Percentiles rank a stretch among this genome's conserved stretches.
These are phyloP conservation scores for Coemansia guatemalensis DNA, from an alignment of 192 early-diverging fungal genomes.

Conservation along the genomic window DNA sequence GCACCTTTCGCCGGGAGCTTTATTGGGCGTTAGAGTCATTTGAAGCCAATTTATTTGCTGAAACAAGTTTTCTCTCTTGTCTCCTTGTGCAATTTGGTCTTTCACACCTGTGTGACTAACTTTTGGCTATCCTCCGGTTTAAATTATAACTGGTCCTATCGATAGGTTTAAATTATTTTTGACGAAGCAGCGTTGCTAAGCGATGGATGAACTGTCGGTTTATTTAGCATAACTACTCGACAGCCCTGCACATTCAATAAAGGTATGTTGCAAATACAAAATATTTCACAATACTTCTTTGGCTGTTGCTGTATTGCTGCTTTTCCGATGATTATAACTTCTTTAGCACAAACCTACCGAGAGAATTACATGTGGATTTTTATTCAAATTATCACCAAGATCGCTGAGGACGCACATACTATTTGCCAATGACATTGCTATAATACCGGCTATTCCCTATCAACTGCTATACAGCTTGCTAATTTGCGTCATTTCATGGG, in stretches of 20 bases:
- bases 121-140: too few species aligned
- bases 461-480: neutral
- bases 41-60: constrained; percentile 43
- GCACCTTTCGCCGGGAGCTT: constrained; percentile 52
- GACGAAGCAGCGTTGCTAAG: too few species aligned
- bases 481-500: neutral
- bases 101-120: too few species aligned
- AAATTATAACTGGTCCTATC: too few species aligned
- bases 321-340: constrained; percentile 33
- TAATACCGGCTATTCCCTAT: too few species aligned
- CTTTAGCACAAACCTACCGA: constrained; percentile 13
- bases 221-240: too few species aligned
- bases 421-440: neutral
- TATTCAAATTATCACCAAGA: constrained; percentile 29
- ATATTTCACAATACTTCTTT: too few species aligned
- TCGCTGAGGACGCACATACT: constrained; percentile 21
- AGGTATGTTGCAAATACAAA: too few species aligned
- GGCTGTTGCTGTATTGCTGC: neutral
- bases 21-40: constrained; percentile 27
- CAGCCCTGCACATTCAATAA: too few species aligned
- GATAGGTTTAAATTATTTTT: too few species aligned
- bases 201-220: too few species aligned
- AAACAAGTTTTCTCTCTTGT: constrained; percentile 18
- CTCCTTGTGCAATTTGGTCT: too few species aligned
- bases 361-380: constrained; percentile 13